Percentiles rank a stretch among this genome's conserved stretches.
phyloP scores from a whole-genome alignment of 129 eudicot species.

The Flaveria robusta region DNA sequence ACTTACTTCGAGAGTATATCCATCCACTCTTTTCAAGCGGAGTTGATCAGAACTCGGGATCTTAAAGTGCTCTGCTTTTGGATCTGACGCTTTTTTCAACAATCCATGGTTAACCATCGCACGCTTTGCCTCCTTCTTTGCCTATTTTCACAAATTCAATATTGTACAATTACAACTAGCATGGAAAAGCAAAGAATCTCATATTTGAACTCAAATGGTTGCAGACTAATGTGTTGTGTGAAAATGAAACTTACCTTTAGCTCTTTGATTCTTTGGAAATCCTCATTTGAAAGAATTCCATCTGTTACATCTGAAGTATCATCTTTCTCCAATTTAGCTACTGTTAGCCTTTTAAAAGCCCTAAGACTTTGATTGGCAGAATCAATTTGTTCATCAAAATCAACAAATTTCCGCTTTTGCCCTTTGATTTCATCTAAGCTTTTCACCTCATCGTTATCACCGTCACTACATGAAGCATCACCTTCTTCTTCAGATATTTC shows the following conservation, averaged over 20 bases:
- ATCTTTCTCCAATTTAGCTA: conserved; percentile 40
- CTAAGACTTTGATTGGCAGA: conserved; percentile 80
- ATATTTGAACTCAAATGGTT: background rate
- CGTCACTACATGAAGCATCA: conserved; percentile 39
- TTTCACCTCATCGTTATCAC: conserved; percentile 34
- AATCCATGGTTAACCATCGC: conserved; percentile 71
- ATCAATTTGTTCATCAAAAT: conserved; percentile 64
- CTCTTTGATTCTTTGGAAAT: conserved; percentile 79
- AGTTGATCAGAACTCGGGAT: conserved; percentile 81
- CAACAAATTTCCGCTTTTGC: conserved; percentile 72
- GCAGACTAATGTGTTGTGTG: background rate
- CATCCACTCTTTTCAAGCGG: conserved; percentile 76
- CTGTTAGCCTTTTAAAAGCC: conserved; percentile 81
- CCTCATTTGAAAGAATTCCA: conserved; percentile 89
- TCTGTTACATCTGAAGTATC: conserved; percentile 38
- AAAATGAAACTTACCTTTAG: conserved; percentile 49
- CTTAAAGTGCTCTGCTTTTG: conserved; percentile 53
- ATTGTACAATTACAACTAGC: background rate
- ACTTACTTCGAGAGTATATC: conserved; percentile 72
- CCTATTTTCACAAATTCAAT: conserved; percentile 43
- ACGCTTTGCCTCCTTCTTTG: conserved; percentile 68
- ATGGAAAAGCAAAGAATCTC: background rate
- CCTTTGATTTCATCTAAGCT: conserved; percentile 42
- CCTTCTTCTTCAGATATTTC: conserved; percentile 42
- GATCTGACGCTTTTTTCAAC: conserved; percentile 51